These are phyloP conservation scores for Yarrowia yakushimensis DNA, from an alignment of 805 yeast species.

Conservation along the genomic window DNA sequence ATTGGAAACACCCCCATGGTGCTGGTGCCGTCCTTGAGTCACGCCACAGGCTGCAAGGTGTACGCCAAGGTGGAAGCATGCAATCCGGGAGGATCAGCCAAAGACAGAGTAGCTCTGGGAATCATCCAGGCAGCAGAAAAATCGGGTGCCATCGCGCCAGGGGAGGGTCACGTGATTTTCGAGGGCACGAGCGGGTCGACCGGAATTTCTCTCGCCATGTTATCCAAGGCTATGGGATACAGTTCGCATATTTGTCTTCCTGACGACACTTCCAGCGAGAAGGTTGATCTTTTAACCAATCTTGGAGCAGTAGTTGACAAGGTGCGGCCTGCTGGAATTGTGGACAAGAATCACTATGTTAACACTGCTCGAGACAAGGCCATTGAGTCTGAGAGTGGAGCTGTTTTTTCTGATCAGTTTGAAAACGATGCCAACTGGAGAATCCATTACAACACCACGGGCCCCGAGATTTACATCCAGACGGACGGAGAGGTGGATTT, in stretches of 20 bases:
- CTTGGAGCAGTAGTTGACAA: slow-evolving; percentile 81
- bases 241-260: slow-evolving; percentile 91
- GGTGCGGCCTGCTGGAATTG: slow-evolving; percentile 93
- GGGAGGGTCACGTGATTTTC: slow-evolving; percentile 68
- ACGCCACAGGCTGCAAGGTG: slow-evolving; percentile 72
- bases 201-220: slow-evolving; percentile 87
- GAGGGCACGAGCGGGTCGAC: slow-evolving; percentile 98
- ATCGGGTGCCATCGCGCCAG: slow-evolving; percentile 53
- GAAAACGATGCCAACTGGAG: slow-evolving; percentile 91
- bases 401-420: slow-evolving; percentile 87
- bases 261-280: slow-evolving; percentile 86
- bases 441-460: slow-evolving; percentile 76
- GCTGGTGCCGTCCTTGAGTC: slow-evolving; percentile 64
- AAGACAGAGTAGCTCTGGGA: slow-evolving; percentile 88
- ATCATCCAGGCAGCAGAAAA: slow-evolving; percentile 68
- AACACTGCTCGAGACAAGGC: slow-evolving; percentile 61
- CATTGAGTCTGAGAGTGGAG: not conserved
- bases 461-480: slow-evolving; percentile 87
- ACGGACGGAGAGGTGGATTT: slow-evolving; percentile 59
- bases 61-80: slow-evolving; percentile 81
- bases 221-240: slow-evolving; percentile 87
- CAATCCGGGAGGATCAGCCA: slow-evolving; percentile 95
- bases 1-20: slow-evolving; percentile 91
- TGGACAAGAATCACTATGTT: slow-evolving; percentile 89
- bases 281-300: slow-evolving; percentile 62